Base-by-base conservation (phyloP, 2,329 filamentous ascomycete genomes). In the Neonectria sp. region DNA sequence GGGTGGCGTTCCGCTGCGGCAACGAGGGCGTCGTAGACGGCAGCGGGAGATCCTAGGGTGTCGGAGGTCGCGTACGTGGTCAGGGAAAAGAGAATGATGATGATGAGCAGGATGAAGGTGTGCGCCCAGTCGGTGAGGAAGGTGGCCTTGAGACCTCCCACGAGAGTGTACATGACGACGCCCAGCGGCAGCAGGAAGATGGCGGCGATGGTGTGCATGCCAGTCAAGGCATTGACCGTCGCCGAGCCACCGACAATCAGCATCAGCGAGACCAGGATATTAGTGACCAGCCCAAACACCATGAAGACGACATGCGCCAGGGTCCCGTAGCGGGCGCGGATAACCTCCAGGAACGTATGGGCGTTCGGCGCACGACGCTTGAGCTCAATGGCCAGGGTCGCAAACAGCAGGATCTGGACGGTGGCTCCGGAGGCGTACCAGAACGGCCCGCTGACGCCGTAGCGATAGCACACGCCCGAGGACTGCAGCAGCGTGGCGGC, bases 201-300 rank as follows among this genome's bases (percentile, higher is more conserved):
- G 65, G 93, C 95, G 1, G 95, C 95, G 11, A 92, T 90, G 15
- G 92, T 94, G 59, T 80, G 78, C 71, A 82, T 80, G 25, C 82
- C 82, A 1, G 82, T 84, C 21, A 84, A 71, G 0, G 82, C 80
- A 5, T 79, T 79, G 49, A 84, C 88, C 0, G 95, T 95, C 0
- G 82, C 82, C 5, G 82, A 77, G 48, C 94, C 95, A 67, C 95
- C 95, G 21, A 94, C 94, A 68, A 97, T 88, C 56, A 97, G 83
- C 94, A 97, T 97, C 55, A 94, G 91, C 2, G 94, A 95, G 35
- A 97, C 95, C 5, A 97, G 86, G 48, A 97, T 93, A 75, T 96
- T 95, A 40, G 94, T 97, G 81, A 93, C 91, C 17, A 96, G 83
- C 33, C 92, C 94, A 71, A 97, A 97, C 2, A 92, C 85, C 71